phyloP scores from a whole-genome alignment of 495 filamentous ascomycete species.

The Staphylotrichum longicolle region DNA sequence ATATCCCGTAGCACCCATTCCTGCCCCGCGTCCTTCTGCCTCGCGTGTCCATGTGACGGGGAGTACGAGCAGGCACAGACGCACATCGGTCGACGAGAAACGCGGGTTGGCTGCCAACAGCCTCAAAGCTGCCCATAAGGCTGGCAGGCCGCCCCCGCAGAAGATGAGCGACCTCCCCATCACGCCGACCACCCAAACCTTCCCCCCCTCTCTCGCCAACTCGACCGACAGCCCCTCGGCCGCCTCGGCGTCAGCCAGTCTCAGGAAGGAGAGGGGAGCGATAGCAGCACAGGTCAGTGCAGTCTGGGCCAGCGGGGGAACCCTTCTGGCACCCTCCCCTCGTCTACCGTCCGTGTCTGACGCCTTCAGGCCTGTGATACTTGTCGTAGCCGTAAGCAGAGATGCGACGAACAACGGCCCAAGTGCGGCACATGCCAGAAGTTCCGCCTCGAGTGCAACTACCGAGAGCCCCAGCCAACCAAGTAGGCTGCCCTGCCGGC shows the following conservation, averaged over 20 bases:
- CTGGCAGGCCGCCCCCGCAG: not conserved
- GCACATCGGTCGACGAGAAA: not conserved
- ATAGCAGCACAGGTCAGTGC: constrained; percentile 48
- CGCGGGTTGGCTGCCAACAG: not conserved
- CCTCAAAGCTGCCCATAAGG: constrained; percentile 1
- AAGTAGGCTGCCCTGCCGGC: constrained; percentile 49
- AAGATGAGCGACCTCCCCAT: constrained; percentile 25
- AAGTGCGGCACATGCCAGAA: constrained; percentile 62
- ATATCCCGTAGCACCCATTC: constrained; percentile 7
- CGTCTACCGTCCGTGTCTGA: not conserved
- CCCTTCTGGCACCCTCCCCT: no score
- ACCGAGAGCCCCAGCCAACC: constrained; percentile 60
- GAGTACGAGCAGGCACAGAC: not conserved
- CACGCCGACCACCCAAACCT: constrained; percentile 18
- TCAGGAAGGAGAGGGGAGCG: constrained; percentile 47
- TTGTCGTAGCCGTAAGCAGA: constrained; percentile 80
- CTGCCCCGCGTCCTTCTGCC: constrained; percentile 1
- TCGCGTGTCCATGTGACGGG: constrained; percentile 7
- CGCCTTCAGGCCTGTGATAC: constrained; percentile 68
- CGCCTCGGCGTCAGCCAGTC: constrained; percentile 14
- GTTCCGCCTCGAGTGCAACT: constrained; percentile 55
- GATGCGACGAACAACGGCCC: constrained; percentile 84
- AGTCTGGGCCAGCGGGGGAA: not conserved
- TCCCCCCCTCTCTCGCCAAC: not conserved
- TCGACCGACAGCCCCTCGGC: constrained; percentile 10